A percentile compares a stretch with the other conserved stretches of the same genome.
Evolutionary conservation across 192 early-diverging fungal species (phyloP).

Genomic region (Diversispora epigaea): DNA sequence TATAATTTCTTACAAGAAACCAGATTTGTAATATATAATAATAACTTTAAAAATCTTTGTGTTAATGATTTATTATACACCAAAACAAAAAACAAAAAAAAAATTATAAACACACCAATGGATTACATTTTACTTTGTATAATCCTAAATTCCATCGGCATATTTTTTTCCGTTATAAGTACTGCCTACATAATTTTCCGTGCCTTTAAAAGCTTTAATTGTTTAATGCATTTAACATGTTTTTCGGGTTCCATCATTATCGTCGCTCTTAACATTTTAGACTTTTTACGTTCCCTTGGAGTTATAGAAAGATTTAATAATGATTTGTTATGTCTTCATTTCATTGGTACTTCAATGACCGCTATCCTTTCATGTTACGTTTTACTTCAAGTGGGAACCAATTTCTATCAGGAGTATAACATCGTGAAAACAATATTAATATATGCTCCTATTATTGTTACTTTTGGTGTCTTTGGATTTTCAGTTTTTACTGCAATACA

Average conservation of each 20-base stretch:
- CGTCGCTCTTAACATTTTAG: background rate
- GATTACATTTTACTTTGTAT: no score
- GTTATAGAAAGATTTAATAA: background rate
- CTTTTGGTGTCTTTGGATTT: slow-evolving; percentile 16
- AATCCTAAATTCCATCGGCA: background rate
- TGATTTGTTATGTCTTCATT: background rate
- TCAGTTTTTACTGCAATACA: background rate
- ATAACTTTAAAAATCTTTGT: no score
- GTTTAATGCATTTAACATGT: background rate
- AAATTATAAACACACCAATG: no score
- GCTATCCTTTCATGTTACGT: slow-evolving; percentile 10
- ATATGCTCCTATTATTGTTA: background rate
- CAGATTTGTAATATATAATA: no score
- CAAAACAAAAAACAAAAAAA: no score
- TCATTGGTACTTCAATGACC: background rate
- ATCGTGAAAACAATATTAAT: background rate
- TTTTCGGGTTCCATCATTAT: background rate
- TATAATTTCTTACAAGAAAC: no score
- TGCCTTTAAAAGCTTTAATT: background rate
- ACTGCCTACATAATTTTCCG: background rate
- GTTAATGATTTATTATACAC: no score
- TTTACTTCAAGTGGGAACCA: slow-evolving; percentile 13
- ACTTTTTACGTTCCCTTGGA: background rate
- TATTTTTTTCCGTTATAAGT: background rate
- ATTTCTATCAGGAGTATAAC: slow-evolving; percentile 16